Evolutionary conservation across 768 basidiomycete genomes (phyloP).

Genomic region (Cystobasidium ongulense): DNA sequence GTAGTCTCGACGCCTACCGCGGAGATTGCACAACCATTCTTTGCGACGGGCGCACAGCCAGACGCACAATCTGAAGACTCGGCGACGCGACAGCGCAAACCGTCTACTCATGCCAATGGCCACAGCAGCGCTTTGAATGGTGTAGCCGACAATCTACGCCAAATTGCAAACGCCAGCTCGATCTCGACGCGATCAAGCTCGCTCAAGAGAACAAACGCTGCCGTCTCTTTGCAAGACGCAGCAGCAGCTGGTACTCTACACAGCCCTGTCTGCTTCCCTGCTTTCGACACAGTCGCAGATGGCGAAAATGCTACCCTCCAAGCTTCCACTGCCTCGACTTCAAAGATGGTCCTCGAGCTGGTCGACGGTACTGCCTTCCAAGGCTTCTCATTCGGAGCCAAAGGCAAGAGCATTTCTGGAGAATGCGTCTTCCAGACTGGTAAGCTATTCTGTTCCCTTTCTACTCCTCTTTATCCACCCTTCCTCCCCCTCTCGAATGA

Average conservation of each 20-base stretch:
- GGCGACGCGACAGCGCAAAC: background rate
- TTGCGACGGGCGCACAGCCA: background rate
- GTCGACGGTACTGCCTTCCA: constrained; percentile 77
- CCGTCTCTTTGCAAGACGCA: constrained; percentile 1
- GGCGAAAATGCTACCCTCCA: background rate
- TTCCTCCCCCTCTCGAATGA: background rate
- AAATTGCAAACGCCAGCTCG: background rate
- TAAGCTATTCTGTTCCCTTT: constrained; percentile 47
- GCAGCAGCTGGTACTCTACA: constrained; percentile 11
- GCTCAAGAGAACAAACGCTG: background rate
- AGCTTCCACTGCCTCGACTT: constrained; percentile 7
- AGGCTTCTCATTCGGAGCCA: constrained; percentile 88
- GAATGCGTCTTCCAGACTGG: constrained; percentile 99
- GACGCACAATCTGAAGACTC: background rate
- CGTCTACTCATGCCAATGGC: background rate
- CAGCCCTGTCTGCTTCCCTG: constrained; percentile 23
- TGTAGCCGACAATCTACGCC: background rate
- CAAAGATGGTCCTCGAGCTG: constrained; percentile 64
- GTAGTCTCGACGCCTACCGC: constrained; percentile 24
- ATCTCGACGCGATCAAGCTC: background rate
- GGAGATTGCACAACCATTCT: constrained; percentile 15
- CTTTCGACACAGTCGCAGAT: constrained; percentile 7
- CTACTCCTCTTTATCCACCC: background rate
- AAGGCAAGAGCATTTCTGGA: constrained; percentile 80
- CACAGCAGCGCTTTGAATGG: background rate